A percentile compares a stretch with the other conserved stretches of the same genome.
Evolutionary conservation across 176 grass and related monocot genomes (phyloP).

Genomic region (Raddia distichophylla): DNA sequence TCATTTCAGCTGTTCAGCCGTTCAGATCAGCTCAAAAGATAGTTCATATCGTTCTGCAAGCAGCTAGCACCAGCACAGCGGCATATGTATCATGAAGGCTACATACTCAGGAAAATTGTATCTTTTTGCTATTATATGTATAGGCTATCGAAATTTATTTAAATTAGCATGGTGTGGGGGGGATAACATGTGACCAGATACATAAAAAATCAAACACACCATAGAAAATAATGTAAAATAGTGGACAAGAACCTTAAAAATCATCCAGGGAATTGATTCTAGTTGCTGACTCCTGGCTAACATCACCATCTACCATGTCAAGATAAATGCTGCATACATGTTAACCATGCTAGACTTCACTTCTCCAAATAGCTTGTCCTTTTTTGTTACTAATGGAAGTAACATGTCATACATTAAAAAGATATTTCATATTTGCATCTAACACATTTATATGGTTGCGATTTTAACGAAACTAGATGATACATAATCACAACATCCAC

Average conservation of each 20-base stretch:
- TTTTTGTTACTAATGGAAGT: neutral
- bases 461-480: neutral
- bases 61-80: neutral
- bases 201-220: neutral
- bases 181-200: neutral
- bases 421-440: neutral
- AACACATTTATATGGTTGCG: constrained; percentile 14
- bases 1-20: no score
- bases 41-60: neutral
- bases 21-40: no score
- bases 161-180: neutral
- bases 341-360: neutral
- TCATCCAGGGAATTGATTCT: neutral
- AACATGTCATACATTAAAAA: constrained; percentile 7
- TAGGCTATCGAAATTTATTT: no score
- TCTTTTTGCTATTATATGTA: neutral
- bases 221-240: neutral
- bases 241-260: neutral
- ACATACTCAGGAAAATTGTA: neutral
- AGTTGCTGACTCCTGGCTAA: neutral
- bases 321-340: neutral
- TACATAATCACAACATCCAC: constrained; percentile 38
- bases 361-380: neutral
- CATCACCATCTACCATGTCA: neutral
- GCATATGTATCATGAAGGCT: neutral